Base-by-base conservation (phyloP, 345 rosid species). In the Microcos paniculata region DNA sequence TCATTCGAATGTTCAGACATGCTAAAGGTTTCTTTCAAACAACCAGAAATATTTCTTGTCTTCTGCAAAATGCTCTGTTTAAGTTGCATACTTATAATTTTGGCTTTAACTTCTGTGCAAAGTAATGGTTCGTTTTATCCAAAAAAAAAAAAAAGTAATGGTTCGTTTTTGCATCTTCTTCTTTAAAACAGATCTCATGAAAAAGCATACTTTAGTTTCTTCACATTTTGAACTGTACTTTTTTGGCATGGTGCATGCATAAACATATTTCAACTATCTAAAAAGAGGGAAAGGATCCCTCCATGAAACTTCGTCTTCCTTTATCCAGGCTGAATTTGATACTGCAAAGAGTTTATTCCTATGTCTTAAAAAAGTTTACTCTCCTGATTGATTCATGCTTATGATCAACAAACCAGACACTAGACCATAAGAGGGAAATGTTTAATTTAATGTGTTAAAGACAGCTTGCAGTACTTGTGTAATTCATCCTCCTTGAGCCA, bases 1-100 rank as follows among this genome's bases (percentile, higher is more conserved):
- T 79, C 6, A 66, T 91, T 62, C 94, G 90, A 38, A 85, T 87
- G 77, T 82, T 93, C 68, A 51, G 77, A 72, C 93, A 84, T 81
- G 87, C 88, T 45, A 90, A 87, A 91, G 88, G 98, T 95, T 82
- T 72, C 30, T 31, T 45, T 24, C 23, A 14, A 2, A 56, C 30
- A 71, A 71, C 63, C 21, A 67, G 49, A 53, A 24, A 56, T n/a
- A 21, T 56, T 38, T 3, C 73, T n/a, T 31, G 58, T 21, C 53
- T 33, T 71, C 46, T 21, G 4, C 4, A 1, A 11, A 55, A 38
- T n/a, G 14, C 3, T 0, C 28, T 61, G n/a, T 43, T 24, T 58
- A 43, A 19, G 30, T 40, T 58, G 55, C 38, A 8, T 40, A 5
- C 53, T 42, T 40, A 21, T 58, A 21, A 58, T 23, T 56, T 56